These are phyloP conservation scores for Teunomyces tritomae DNA, from an alignment of 805 yeast genomes.

Conservation along the genomic window DNA sequence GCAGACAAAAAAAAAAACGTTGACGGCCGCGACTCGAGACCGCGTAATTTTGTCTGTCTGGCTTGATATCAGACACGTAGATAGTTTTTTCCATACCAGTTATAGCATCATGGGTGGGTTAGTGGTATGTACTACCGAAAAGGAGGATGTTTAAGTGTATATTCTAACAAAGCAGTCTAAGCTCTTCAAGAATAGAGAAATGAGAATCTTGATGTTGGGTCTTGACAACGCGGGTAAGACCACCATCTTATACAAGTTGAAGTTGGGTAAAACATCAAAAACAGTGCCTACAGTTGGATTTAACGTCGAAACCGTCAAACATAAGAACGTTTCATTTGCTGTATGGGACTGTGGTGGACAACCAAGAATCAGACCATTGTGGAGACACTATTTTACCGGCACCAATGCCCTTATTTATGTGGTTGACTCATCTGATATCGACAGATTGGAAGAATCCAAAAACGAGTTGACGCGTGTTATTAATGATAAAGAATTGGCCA, in stretches of 20 bases:
- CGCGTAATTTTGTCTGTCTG: not conserved
- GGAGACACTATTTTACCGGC: slow-evolving; percentile 95
- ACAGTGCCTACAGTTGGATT: slow-evolving; percentile 95
- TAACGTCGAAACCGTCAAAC: slow-evolving; percentile 83
- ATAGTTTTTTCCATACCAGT: not conserved
- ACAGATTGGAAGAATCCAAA: slow-evolving; percentile 73
- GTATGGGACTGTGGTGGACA: slow-evolving; percentile 98
- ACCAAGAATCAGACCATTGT: slow-evolving; percentile 83
- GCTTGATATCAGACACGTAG: slow-evolving; percentile 1
- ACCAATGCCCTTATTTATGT: slow-evolving; percentile 91
- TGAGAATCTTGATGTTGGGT: slow-evolving; percentile 92
- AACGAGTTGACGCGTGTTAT: slow-evolving; percentile 75
- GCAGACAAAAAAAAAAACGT: not conserved
- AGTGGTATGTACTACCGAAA: slow-evolving; percentile 16
- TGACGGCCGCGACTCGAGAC: not conserved
- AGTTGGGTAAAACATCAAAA: slow-evolving; percentile 67
- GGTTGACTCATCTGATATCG: slow-evolving; percentile 75
- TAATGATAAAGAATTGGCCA: slow-evolving; percentile 78
- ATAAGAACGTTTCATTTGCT: slow-evolving; percentile 77
- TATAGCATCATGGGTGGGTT: slow-evolving; percentile 16
- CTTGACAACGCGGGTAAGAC: slow-evolving; percentile 94
- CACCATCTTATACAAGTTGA: slow-evolving; percentile 80
- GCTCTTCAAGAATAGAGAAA: slow-evolving; percentile 78
- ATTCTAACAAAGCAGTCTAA: slow-evolving; percentile 25
- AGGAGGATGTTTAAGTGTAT: too few species aligned